A percentile compares a stretch with the other conserved stretches of the same genome.
These are phyloP conservation scores for Pichia sp. DNA, from an alignment of 1,139 yeast species.

Conservation along the genomic window DNA sequence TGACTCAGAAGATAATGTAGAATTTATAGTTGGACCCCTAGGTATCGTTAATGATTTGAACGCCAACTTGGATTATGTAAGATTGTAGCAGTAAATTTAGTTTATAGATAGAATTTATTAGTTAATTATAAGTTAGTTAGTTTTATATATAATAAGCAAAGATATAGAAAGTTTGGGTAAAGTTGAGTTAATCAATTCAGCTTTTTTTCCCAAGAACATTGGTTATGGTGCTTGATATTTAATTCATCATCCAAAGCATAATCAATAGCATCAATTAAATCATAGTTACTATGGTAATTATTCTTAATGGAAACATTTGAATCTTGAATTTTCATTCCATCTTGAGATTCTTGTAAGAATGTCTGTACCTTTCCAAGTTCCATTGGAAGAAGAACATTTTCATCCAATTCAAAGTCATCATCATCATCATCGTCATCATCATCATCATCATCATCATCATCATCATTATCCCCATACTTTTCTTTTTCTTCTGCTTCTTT, in stretches of 20 bases:
- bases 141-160: background rate
- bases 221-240: slow-evolving; percentile 2
- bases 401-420: slow-evolving; percentile 8
- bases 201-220: slow-evolving; percentile 2
- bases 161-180: background rate
- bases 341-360: slow-evolving; percentile 6
- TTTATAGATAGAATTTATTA: background rate
- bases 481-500: slow-evolving; percentile 1
- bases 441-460: slow-evolving; percentile 4
- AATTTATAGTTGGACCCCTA: slow-evolving; percentile 13
- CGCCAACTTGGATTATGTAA: background rate
- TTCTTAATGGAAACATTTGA: slow-evolving; percentile 7
- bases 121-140: background rate
- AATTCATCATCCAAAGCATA: slow-evolving; percentile 24
- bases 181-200: background rate
- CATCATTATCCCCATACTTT: background rate
- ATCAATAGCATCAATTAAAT: slow-evolving; percentile 20
- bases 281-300: slow-evolving; percentile 1
- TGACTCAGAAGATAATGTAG: slow-evolving; percentile 13
- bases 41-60: slow-evolving; percentile 16
- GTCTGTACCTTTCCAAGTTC: slow-evolving; percentile 8
- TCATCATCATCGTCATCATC: slow-evolving; percentile 4
- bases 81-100: background rate
- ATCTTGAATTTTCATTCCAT: slow-evolving; percentile 3
- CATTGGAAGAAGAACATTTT: slow-evolving; percentile 8